Conservation (phyloP, 768 basidiomycete genomes). For the Strobilomyces dryophilus region DNA sequence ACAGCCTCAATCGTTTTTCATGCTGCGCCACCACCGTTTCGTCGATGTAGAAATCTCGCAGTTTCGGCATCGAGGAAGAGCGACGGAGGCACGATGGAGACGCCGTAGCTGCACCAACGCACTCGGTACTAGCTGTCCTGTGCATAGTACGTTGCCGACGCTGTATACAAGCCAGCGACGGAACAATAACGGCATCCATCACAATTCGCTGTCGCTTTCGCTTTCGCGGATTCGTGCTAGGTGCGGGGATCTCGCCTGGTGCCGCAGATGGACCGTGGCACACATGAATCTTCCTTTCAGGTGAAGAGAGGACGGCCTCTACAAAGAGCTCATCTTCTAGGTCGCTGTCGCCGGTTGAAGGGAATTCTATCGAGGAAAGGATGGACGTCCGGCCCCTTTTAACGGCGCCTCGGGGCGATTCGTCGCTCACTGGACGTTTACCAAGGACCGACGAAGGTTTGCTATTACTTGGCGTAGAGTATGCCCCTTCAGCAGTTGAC, state of each 20-base stretch:
- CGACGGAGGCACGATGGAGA: constrained; percentile 21
- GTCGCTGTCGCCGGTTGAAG: constrained; percentile 20
- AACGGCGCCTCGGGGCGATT: constrained; percentile 24
- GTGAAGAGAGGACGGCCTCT: constrained; percentile 20
- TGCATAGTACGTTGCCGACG: constrained; percentile 17
- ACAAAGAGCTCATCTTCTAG: constrained; percentile 31
- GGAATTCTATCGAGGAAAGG: constrained; percentile 30
- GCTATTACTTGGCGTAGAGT: constrained; percentile 29
- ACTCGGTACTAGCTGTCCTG: constrained; percentile 20
- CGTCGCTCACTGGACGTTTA: constrained; percentile 43
- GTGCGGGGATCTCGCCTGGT: constrained; percentile 4
- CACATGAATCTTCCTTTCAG: constrained; percentile 11
- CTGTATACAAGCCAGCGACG: constrained; percentile 31
- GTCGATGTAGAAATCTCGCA: constrained; percentile 15
- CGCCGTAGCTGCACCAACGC: background rate
- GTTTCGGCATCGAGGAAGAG: constrained; percentile 21
- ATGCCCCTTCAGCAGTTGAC: constrained; percentile 46
- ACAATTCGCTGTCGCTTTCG: constrained; percentile 48
- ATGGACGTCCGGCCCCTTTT: constrained; percentile 30
- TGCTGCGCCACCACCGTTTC: background rate
- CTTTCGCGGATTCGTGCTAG: constrained; percentile 11
- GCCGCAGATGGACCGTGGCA: background rate
- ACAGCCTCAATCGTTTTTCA: constrained; percentile 26
- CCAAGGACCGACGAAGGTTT: constrained; percentile 30
- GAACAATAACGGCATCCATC: constrained; percentile 52